Evolutionary conservation across 2,329 filamentous ascomycete genomes (phyloP).

Genomic region (Alternaria brassicicola): DNA sequence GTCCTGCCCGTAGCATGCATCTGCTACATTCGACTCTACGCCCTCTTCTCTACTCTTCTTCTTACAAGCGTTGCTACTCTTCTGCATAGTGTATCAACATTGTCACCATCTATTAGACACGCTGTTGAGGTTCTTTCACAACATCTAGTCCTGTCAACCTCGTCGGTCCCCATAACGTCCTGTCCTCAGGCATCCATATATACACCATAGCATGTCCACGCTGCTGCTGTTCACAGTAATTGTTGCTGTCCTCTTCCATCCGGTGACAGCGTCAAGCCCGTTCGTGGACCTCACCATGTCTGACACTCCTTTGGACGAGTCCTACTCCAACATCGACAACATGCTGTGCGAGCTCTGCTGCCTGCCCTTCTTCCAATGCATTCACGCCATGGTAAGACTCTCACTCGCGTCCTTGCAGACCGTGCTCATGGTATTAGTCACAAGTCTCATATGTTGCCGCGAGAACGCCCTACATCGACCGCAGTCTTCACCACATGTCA

Average conservation of each 20-base stretch:
- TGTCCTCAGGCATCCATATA: conserved; percentile 32
- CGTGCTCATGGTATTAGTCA: conserved; percentile 22
- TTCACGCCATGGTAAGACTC: conserved; percentile 26
- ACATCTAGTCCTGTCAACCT: neutral
- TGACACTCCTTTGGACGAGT: conserved; percentile 25
- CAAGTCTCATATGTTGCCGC: conserved; percentile 13
- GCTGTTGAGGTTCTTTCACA: neutral
- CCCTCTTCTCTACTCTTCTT: conserved; percentile 22
- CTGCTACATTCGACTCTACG: conserved; percentile 12
- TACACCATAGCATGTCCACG: conserved; percentile 36
- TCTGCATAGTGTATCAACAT: neutral
- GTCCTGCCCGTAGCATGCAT: conserved; percentile 20
- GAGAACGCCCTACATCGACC: conserved; percentile 3
- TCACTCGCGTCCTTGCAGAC: neutral
- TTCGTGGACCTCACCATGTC: conserved; percentile 31
- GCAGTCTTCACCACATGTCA: conserved; percentile 1
- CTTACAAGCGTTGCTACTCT: conserved; percentile 9
- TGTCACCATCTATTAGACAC: conserved; percentile 1
- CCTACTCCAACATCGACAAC: conserved; percentile 35
- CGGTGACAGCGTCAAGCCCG: conserved; percentile 35
- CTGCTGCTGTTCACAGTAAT: conserved; percentile 36
- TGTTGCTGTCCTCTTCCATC: conserved; percentile 33
- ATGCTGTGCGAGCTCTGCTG: conserved; percentile 38
- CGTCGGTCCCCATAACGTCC: conserved; percentile 12
- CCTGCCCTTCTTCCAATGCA: conserved; percentile 27